Evolutionary conservation across 306 rosid genomes (phyloP), one percentile per base, ranked within the genome.

Genomic region (Cicer bijugum): DNA sequence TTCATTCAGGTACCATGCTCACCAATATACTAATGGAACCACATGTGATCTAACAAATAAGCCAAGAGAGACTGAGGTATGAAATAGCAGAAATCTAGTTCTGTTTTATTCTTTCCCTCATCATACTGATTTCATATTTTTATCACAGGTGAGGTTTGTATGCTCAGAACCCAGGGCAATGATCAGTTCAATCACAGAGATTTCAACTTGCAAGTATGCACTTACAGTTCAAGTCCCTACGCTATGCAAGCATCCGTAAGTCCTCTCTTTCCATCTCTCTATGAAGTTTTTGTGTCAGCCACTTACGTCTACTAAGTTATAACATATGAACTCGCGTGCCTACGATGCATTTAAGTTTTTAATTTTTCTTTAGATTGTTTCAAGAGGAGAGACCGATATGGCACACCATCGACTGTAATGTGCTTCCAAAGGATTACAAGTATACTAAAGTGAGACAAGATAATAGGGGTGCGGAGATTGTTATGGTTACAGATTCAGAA

Each of bases 131-230:
- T 46, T 71, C 75, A 52, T 23, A 15, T 56, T 68, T 33, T 74
- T 44, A 57, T 78, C 20, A 50, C 81, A 94, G 99, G 95, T 91
- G 83, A 89, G 99, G 83, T 94, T 94, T 88, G 91, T 89, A 62
- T 94, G 99, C 88, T 83, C 97, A 1, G 97, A 91, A 81, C 84
- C 96, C 44, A 82, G 85, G 33, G 85, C 91, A 35, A 86, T 88
- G 95, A 89, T 94, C 76, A 89, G 86, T 87, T 94, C 99, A 58
- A 70, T 94, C 70, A 91, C 97, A 40, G 98, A 94, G 83, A 82
- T 94, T 78, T 87, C 99, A 72, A 94, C 99, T 37, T 94, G 99
- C 95, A 91, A 94, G 82, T 94, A 94, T 81, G 97, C 97, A 14
- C 90, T 94, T 59, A 94, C 96, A 20, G 78, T 94, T 66, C 97